Percentiles rank a stretch among this genome's conserved stretches.
Evolutionary conservation across 148 eudicot species (phyloP).

Genomic region (Pouteria glomerata): DNA sequence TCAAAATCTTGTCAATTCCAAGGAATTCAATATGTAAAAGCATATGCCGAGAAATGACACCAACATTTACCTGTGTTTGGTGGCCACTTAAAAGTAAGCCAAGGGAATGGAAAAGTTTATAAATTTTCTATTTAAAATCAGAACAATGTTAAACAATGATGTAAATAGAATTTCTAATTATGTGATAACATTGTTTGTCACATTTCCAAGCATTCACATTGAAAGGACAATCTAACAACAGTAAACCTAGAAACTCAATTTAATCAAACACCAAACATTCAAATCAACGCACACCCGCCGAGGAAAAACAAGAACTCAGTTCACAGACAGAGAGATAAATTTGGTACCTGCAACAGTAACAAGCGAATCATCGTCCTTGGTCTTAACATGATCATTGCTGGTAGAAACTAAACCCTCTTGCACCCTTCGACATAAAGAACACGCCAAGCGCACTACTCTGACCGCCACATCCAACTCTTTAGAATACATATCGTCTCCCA

Average conservation of each 20-base stretch:
- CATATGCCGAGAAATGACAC: neutral
- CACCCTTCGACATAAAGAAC: constrained; percentile 59
- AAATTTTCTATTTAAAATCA: neutral
- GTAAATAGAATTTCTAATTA: neutral
- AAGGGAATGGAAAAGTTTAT: neutral
- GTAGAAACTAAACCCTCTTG: constrained; percentile 51
- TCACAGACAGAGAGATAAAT: neutral
- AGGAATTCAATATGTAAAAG: no score
- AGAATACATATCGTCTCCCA: constrained; percentile 38
- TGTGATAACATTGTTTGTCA: neutral
- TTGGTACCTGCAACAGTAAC: constrained; percentile 83
- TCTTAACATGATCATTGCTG: constrained; percentile 38
- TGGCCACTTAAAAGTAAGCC: neutral
- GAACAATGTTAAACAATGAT: neutral
- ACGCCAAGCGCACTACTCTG: constrained; percentile 79
- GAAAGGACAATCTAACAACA: no score
- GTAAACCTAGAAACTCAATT: neutral
- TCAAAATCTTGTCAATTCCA: no score
- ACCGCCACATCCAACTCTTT: constrained; percentile 79
- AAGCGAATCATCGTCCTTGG: constrained; percentile 82
- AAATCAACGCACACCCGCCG: constrained; percentile 3
- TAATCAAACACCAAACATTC: neutral
- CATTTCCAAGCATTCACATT: neutral
- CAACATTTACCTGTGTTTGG: neutral
- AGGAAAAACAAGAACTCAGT: constrained; percentile 13